Conservation (phyloP, 1,139 yeast species). For the Pichia sp. region DNA sequence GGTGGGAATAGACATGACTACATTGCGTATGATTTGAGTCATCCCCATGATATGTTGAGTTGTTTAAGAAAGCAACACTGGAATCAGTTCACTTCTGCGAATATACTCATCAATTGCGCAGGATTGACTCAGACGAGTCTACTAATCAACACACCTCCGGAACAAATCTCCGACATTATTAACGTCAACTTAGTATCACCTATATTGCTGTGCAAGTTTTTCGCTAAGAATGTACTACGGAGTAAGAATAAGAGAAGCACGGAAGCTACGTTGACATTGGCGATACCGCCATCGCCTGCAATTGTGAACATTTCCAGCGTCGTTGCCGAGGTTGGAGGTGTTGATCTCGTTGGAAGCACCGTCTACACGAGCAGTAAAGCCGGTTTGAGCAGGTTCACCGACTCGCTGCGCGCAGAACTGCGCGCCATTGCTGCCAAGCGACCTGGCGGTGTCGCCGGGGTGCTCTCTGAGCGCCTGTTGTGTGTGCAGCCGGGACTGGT, state of each 20-base stretch:
- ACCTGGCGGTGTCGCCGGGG: neutral
- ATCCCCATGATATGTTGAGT: constrained; percentile 25
- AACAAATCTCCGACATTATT: constrained; percentile 42
- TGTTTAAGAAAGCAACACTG: neutral
- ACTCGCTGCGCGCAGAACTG: constrained; percentile 57
- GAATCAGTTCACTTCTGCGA: constrained; percentile 20
- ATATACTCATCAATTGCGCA: constrained; percentile 70
- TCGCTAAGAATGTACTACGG: constrained; percentile 29
- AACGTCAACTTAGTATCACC: constrained; percentile 62
- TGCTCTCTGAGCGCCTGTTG: too few relatives aligned
- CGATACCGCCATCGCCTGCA: constrained; percentile 15
- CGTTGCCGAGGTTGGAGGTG: constrained; percentile 26
- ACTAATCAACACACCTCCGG: constrained; percentile 37
- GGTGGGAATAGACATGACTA: constrained; percentile 34
- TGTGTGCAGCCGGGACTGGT: too few relatives aligned
- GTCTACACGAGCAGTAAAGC: constrained; percentile 80
- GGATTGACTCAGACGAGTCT: constrained; percentile 65
- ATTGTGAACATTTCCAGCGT: constrained; percentile 54
- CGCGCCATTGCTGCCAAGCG: constrained; percentile 28
- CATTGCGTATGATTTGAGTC: constrained; percentile 45
- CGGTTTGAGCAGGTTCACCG: constrained; percentile 64
- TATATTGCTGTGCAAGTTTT: constrained; percentile 47
- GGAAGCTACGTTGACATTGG: constrained; percentile 27
- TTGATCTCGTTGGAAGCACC: constrained; percentile 52
- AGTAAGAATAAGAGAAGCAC: neutral